Base-by-base conservation (phyloP, 1,139 yeast species). In the Sugiyamaella novakii region DNA sequence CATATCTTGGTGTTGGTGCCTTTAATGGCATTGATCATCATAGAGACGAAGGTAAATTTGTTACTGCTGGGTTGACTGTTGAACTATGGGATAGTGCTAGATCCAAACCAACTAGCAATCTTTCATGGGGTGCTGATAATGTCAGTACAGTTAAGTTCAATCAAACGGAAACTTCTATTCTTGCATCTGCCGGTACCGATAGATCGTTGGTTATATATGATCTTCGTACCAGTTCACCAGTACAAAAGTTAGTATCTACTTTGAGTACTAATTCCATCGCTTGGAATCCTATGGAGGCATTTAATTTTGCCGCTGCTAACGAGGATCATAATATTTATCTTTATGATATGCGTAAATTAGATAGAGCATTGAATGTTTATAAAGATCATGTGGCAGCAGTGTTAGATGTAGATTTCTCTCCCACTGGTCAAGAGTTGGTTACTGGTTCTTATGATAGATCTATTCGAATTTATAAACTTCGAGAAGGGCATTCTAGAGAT, bases 251-350 rank as follows among this genome's bases (percentile, higher is more conserved):
- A 53, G 87, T 85, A 39, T 87, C 95, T 24, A 74, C 81, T 24
- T 75, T 92, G 77, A 78, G 95, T 61, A 87, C 94, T 19, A 94
- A 94, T 67, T 78, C 94, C 39, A 75, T 94, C 27, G 78, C 91
- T 49, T 94, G 98, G 98, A 92, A 94, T 68, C 99, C 99, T 3
- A 87, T 92, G 86, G 98, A 92, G 69, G 96, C 98, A 1, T 92
- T 81, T 71, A 83, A 85, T 63, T 91, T 94, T 71, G 98, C 92
- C 15, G 81, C 87, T 44, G 98, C 89, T 1, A 81, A 81, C 63
- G 99, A 94, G 70, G 98, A 94, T 71, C 98, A 92, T 69, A 94
- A 94, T 65, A 84, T 85, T 8, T 94, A 94, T 66, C 78, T 86
- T 50, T 94, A 96, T 81, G 99, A 94, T 70, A 92, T 94, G 97